A percentile compares a stretch with the other conserved stretches of the same genome.
Evolutionary conservation across 768 basidiomycete species (phyloP).

Genomic region (Suillus discolor): DNA sequence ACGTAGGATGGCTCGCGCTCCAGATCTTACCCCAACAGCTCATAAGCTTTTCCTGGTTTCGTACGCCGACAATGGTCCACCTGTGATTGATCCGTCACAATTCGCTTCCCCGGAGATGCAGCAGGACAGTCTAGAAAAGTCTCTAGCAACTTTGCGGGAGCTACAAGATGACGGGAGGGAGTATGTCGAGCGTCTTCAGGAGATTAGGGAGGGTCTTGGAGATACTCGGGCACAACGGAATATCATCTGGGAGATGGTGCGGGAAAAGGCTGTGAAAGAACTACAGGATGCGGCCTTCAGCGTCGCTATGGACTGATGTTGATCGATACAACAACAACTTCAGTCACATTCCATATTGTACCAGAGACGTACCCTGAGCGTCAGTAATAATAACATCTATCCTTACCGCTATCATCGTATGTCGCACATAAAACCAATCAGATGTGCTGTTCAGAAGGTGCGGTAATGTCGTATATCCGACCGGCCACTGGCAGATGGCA

Average conservation of each 20-base stretch:
- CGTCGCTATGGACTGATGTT: conserved; percentile 29
- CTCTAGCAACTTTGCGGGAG: conserved; percentile 71
- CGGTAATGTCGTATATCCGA: neutral
- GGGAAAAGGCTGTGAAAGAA: conserved; percentile 74
- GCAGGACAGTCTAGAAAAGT: conserved; percentile 71
- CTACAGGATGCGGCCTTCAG: conserved; percentile 63
- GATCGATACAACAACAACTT: neutral
- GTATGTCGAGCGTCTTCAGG: conserved; percentile 82
- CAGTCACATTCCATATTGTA: neutral
- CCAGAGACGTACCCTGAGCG: neutral
- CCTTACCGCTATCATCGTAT: neutral
- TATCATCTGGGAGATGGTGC: conserved; percentile 75
- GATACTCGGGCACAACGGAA: conserved; percentile 72
- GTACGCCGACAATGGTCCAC: conserved; percentile 45
- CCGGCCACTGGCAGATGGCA: neutral
- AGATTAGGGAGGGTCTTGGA: conserved; percentile 81
- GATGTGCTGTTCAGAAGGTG: neutral
- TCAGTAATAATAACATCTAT: neutral
- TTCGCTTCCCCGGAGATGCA: conserved; percentile 69
- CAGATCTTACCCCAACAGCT: conserved; percentile 63
- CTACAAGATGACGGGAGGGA: conserved; percentile 86
- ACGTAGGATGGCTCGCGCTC: conserved; percentile 56
- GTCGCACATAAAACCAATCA: neutral
- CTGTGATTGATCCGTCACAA: conserved; percentile 60
- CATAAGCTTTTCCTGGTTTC: conserved; percentile 69